A percentile compares a stretch with the other conserved stretches of the same genome.
phyloP scores from a whole-genome alignment of 306 rosid species.

The Myrica gale region DNA sequence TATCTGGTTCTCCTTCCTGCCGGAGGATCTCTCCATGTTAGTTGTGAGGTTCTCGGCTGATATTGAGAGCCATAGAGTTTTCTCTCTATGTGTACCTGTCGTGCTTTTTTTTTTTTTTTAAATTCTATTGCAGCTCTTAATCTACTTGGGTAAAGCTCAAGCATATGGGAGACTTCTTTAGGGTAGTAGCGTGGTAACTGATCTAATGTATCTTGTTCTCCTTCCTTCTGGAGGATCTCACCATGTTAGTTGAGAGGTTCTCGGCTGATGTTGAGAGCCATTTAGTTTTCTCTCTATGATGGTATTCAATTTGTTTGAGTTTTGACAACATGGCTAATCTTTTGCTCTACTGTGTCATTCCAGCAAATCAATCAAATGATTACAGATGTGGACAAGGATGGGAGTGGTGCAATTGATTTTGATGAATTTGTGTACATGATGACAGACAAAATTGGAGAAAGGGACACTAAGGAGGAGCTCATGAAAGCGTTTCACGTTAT shows the following conservation, averaged over 20 bases:
- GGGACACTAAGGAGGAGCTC: slow-evolving; percentile 92
- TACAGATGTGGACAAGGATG: slow-evolving; percentile 97
- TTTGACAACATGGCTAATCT: slow-evolving; percentile 35
- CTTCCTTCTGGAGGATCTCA: slow-evolving; percentile 2
- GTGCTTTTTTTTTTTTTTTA: slow-evolving; percentile 5
- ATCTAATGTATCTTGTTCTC: background rate
- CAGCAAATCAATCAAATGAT: slow-evolving; percentile 96
- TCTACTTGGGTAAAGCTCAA: slow-evolving; percentile 8
- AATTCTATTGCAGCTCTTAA: slow-evolving; percentile 6
- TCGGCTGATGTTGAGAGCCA: background rate
- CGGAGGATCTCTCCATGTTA: slow-evolving; percentile 3
- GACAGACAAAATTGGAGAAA: slow-evolving; percentile 97
- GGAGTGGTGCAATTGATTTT: slow-evolving; percentile 93
- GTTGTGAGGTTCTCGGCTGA: background rate
- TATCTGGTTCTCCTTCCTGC: background rate
- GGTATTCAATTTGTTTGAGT: background rate
- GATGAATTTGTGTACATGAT: slow-evolving; percentile 92
- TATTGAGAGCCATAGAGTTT: background rate
- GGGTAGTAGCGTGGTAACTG: slow-evolving; percentile 9
- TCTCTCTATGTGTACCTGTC: background rate
- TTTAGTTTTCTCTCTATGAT: background rate
- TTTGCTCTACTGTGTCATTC: slow-evolving; percentile 27
- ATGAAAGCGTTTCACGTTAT: slow-evolving; percentile 85
- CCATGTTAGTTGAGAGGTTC: background rate
- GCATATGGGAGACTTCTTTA: slow-evolving; percentile 7